Percentiles rank a stretch among this genome's conserved stretches.
Evolutionary conservation across 1,284 basidiomycete genomes (phyloP).

Genomic region (Tylopilus sp.): DNA sequence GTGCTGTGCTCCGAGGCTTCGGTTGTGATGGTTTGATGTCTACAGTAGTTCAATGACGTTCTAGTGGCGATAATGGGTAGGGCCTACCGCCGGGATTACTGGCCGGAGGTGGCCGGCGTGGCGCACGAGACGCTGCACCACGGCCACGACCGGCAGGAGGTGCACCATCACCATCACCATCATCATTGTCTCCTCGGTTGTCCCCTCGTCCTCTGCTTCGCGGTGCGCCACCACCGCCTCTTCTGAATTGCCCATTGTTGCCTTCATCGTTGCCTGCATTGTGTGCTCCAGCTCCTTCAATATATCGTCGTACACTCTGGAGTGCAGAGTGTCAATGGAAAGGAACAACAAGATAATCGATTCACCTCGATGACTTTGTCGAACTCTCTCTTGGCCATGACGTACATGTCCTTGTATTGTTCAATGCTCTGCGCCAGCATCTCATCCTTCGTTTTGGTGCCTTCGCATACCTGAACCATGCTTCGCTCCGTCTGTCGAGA

Average conservation of each 20-base stretch:
- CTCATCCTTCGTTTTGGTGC: slow-evolving; percentile 72
- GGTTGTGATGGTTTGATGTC: slow-evolving; percentile 7
- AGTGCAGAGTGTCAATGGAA: not conserved
- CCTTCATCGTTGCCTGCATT: slow-evolving; percentile 35
- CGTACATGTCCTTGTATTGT: slow-evolving; percentile 90
- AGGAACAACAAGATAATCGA: slow-evolving; percentile 6
- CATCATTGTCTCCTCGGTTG: slow-evolving; percentile 32
- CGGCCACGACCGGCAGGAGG: slow-evolving; percentile 32
- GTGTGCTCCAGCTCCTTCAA: slow-evolving; percentile 35
- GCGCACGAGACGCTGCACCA: slow-evolving; percentile 9
- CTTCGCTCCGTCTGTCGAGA: slow-evolving; percentile 78
- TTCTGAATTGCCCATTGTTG: slow-evolving; percentile 30
- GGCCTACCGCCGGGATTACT: slow-evolving; percentile 15
- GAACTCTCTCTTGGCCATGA: slow-evolving; percentile 76
- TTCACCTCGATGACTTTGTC: slow-evolving; percentile 68
- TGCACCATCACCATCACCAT: slow-evolving; percentile 33
- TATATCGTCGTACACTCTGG: slow-evolving; percentile 36
- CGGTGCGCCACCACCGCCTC: slow-evolving; percentile 30
- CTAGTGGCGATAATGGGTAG: not conserved
- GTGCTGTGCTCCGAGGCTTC: slow-evolving; percentile 4
- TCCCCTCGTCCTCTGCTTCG: slow-evolving; percentile 38
- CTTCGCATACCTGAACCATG: slow-evolving; percentile 92
- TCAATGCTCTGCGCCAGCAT: slow-evolving; percentile 81
- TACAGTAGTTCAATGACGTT: not conserved
- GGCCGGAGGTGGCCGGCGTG: slow-evolving; percentile 9